A percentile compares a stretch with the other conserved stretches of the same genome.
These are phyloP conservation scores for Sphenostylis stenocarpa DNA, from an alignment of 306 rosid genomes.

Conservation along the genomic window DNA sequence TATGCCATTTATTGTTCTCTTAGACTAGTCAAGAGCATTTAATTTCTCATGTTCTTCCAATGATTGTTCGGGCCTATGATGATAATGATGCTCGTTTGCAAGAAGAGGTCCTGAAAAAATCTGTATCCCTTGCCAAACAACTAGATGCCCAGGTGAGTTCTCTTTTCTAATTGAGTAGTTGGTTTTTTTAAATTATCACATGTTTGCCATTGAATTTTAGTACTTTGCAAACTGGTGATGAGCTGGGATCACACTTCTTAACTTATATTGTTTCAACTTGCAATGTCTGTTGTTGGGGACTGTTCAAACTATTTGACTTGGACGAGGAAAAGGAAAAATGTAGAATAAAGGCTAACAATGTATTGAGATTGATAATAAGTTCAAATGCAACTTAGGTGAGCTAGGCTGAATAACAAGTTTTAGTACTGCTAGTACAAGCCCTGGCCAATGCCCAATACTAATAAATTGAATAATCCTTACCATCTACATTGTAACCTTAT, in stretches of 20 bases:
- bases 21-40: slow-evolving; percentile 86
- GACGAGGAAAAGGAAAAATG: neutral
- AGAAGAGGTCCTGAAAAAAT: slow-evolving; percentile 93
- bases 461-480: neutral
- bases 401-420: neutral
- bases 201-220: neutral
- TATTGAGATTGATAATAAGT: slow-evolving; percentile 6
- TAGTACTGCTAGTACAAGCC: neutral
- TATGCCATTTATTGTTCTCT: slow-evolving; percentile 32
- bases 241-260: slow-evolving; percentile 13
- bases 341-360: neutral
- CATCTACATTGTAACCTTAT: neutral
- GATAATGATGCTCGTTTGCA: slow-evolving; percentile 93
- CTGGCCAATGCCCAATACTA: neutral
- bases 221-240: neutral
- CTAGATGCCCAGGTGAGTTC: slow-evolving; percentile 81
- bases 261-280: neutral
- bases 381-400: slow-evolving; percentile 5
- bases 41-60: slow-evolving; percentile 83
- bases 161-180: slow-evolving; percentile 10
- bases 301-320: neutral
- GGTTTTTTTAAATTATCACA: slow-evolving; percentile 4
- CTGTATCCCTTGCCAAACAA: slow-evolving; percentile 73
- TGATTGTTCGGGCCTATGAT: slow-evolving; percentile 92
- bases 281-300: neutral